Evolutionary conservation across 2,329 filamentous ascomycete species (phyloP).

Genomic region (Paraconiothyrium sp.): DNA sequence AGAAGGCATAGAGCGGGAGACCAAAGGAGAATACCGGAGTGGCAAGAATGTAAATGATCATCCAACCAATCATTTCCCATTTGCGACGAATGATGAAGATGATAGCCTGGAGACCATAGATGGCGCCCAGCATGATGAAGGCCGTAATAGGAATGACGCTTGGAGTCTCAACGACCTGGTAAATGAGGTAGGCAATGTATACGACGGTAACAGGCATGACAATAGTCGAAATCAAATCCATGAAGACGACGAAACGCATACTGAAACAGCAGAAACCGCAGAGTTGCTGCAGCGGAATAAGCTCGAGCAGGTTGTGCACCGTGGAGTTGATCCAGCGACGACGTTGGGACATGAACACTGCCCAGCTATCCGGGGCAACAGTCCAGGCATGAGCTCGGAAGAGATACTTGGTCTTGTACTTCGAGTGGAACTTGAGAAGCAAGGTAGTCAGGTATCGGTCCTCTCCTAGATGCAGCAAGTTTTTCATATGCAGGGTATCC

Average conservation of each 20-base stretch:
- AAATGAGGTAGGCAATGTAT: constrained; percentile 90
- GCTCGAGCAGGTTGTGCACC: constrained; percentile 95
- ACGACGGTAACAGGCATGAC: constrained; percentile 90
- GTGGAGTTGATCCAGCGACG: constrained; percentile 99
- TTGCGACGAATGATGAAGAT: constrained; percentile 97
- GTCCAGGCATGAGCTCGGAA: constrained; percentile 94
- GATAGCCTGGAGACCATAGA: constrained; percentile 95
- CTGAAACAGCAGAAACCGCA: constrained; percentile 99
- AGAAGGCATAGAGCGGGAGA: constrained; percentile 93
- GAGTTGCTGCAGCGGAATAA: constrained; percentile 90
- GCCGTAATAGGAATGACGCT: constrained; percentile 80
- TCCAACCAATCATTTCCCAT: constrained; percentile 99
- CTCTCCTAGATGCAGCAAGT: constrained; percentile 93
- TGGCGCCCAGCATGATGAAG: constrained; percentile 90
- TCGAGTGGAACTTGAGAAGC: constrained; percentile 87
- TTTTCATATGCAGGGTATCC: constrained; percentile 99
- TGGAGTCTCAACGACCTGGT: constrained; percentile 70
- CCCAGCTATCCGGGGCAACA: constrained; percentile 93
- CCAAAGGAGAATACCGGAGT: constrained; percentile 92
- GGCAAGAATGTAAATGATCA: constrained; percentile 92
- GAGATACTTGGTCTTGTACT: constrained; percentile 99
- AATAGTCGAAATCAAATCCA: constrained; percentile 90
- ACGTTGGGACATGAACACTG: constrained; percentile 95
- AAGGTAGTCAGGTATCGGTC: constrained; percentile 97
- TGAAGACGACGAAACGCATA: constrained; percentile 97